phyloP scores from a whole-genome alignment of 1,284 basidiomycete species.

The Boletus austroedulis region DNA sequence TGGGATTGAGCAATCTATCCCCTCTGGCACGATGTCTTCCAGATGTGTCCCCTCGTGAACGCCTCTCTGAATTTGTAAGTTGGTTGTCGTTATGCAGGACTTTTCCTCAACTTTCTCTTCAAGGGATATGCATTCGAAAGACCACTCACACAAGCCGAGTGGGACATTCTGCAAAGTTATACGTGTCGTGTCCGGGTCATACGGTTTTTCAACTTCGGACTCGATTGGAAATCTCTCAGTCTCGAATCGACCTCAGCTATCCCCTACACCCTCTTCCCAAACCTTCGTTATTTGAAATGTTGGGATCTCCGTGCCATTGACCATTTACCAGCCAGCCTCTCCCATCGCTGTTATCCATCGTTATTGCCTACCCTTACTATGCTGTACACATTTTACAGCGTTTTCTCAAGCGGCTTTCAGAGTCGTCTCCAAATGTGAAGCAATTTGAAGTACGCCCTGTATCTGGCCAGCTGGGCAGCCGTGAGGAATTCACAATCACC shows the following conservation, averaged over 20 bases:
- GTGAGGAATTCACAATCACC: no score
- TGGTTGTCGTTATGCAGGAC: not conserved
- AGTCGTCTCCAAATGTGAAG: not conserved
- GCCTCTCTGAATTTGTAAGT: not conserved
- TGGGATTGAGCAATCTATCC: not conserved
- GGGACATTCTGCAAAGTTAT: not conserved
- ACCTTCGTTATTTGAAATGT: not conserved
- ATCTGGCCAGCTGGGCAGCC: no score
- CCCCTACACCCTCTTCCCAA: not conserved
- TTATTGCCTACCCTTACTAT: not conserved
- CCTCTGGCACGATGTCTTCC: not conserved
- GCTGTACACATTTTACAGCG: not conserved
- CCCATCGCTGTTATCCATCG: not conserved
- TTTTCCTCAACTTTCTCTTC: not conserved
- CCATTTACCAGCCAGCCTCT: not conserved
- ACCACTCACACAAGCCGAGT: not conserved
- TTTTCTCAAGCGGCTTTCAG: not conserved
- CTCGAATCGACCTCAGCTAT: not conserved
- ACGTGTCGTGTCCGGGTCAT: not conserved
- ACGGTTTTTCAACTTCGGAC: not conserved
- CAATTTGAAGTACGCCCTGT: accelerated
- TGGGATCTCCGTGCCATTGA: not conserved
- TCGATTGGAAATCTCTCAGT: not conserved
- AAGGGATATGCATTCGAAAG: not conserved
- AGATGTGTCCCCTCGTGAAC: not conserved